phyloP scores from a whole-genome alignment of 768 basidiomycete species.

The Collybiopsis confluens region DNA sequence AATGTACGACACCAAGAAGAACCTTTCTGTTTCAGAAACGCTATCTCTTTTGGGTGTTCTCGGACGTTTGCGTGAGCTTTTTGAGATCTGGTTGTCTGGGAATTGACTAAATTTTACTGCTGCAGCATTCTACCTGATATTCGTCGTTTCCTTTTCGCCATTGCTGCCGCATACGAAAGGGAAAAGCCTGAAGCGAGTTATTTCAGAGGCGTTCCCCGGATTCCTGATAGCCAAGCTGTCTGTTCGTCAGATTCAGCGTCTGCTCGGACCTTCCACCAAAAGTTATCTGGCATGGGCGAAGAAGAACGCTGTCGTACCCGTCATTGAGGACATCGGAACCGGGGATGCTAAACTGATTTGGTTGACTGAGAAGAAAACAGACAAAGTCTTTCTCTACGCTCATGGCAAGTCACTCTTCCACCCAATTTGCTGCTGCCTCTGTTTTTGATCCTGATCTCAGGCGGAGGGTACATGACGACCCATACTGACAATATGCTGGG shows the following conservation, averaged over 20 bases:
- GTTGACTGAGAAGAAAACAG: slow-evolving; percentile 25
- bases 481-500: slow-evolving; percentile 14
- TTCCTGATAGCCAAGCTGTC: not conserved
- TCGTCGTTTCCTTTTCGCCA: not conserved
- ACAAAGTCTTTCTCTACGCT: slow-evolving; percentile 28
- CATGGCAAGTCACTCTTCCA: slow-evolving; percentile 12
- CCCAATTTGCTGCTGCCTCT: not conserved
- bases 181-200: not conserved
- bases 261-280: not conserved
- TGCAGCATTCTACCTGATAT: not conserved
- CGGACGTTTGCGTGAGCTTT: not conserved
- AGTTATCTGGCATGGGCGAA: slow-evolving; percentile 19
- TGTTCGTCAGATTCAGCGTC: not conserved
- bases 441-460: slow-evolving; percentile 11
- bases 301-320: slow-evolving; percentile 10
- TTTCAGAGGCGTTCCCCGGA: not conserved
- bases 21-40: not conserved
- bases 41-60: not conserved
- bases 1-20: not conserved
- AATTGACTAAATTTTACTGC: not conserved
- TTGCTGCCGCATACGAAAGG: not conserved
- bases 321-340: slow-evolving; percentile 21
- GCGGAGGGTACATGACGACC: slow-evolving; percentile 27
- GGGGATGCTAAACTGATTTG: slow-evolving; percentile 24
- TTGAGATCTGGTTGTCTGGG: too few species aligned